Conservation (phyloP, 1,139 yeast genomes). For the Ashbya aceris region DNA sequence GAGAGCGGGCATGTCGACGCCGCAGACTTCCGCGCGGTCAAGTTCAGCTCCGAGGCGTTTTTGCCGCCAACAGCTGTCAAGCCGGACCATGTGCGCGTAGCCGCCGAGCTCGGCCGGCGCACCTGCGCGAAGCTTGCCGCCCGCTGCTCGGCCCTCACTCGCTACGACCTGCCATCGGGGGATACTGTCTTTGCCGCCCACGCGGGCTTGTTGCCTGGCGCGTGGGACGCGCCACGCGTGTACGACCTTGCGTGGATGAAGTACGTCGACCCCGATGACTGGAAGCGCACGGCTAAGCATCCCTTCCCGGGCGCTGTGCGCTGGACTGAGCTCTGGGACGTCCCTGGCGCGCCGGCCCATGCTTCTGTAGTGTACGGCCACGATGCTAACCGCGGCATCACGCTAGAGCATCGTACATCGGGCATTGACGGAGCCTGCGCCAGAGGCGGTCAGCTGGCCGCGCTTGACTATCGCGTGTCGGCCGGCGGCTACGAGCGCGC, state of each 20-base stretch:
- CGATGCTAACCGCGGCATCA: conserved; percentile 73
- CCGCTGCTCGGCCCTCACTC: conserved; percentile 16
- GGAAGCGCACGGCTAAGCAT: conserved; percentile 17
- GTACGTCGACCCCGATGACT: conserved; percentile 20
- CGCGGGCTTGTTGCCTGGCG: conserved; percentile 27
- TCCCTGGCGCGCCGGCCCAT: conserved; percentile 38
- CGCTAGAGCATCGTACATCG: conserved; percentile 51
- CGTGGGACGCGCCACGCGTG: conserved; percentile 13
- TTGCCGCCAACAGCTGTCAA: conserved; percentile 17
- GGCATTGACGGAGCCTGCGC: conserved; percentile 84
- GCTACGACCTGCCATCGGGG: conserved; percentile 13
- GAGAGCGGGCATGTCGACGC: conserved; percentile 4
- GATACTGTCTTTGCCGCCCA: conserved; percentile 21
- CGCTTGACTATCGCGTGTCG: conserved; percentile 34
- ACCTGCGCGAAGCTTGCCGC: conserved; percentile 15
- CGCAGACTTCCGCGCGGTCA: conserved; percentile 8
- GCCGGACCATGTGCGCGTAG: conserved; percentile 15
- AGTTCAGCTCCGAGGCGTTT: conserved; percentile 13
- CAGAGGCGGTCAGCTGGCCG: conserved; percentile 61
- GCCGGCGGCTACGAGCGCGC: no score
- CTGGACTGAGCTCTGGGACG: conserved; percentile 28
- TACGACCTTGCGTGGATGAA: conserved; percentile 24
- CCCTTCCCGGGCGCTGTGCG: conserved; percentile 13
- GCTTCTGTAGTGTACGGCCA: conserved; percentile 77
- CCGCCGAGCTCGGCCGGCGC: conserved; percentile 15